Evolutionary conservation across 208 protist species (phyloP), one percentile per base, ranked within the genome.

Genomic region (Phytomonas sp.): DNA sequence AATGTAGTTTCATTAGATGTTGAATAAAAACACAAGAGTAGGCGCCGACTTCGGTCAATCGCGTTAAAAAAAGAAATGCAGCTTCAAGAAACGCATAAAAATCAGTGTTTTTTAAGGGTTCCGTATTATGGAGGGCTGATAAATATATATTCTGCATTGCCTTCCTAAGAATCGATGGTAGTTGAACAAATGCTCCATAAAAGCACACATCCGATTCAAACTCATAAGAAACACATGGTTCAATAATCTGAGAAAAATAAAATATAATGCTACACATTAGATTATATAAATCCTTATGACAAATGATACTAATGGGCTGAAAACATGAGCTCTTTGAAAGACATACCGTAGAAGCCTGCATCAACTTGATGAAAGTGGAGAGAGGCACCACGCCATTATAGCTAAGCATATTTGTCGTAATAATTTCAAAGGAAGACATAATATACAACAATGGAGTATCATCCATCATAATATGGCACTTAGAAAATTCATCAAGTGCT

Each of bases 201-300:
- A 56, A 56, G 16, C 45, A 56, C 45, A 26, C 45, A 56, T 56
- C 19, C 16, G 45, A 56, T 56, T 56, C 45, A 56, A 56, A 56
- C 8, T 26, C 16, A 26, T 56, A 56, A 5, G 45, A 56, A 56
- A 26, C 19, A 56, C 23, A 12, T 1, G 45, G 45, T 26, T 56
- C 45, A 23, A 26, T 5, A 56, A 56, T 56, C 45, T 56, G 45
- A 26, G 45, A 23, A 26, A 11, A 56, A 56, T 56, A 56, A 56
- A 56, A 56, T 56, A 56, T 23, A 56, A 56, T 56, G 45, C 45
- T 56, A 19, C 45, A 56, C 45, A 56, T 56, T 12, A 56, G 45
- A 56, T 56, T 56, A 56, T 26, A 56, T 56, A 56, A 56, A 56
- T 56, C 45, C 23, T 56, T 56, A 56, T 56, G 45, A 6, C 1